Percentiles rank a stretch among this genome's conserved stretches.
Evolutionary conservation across 257 asterid species (phyloP).

Genomic region (Solanum etuberosum): DNA sequence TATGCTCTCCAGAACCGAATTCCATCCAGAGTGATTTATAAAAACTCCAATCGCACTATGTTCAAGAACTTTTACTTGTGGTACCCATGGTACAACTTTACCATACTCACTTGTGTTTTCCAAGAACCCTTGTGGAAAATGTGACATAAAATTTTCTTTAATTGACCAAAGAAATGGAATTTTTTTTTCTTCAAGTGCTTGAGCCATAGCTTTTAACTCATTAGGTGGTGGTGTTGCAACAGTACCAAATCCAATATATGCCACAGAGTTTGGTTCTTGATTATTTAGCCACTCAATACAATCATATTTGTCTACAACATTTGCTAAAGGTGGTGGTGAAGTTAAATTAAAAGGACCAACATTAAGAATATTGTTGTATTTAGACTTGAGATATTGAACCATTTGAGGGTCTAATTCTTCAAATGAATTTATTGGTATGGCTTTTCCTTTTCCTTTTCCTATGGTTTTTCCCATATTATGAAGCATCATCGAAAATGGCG

Average conservation of each 20-base stretch:
- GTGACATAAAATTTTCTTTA: constrained; percentile 9
- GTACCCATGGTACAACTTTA: constrained; percentile 44
- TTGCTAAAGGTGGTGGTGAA: constrained; percentile 2
- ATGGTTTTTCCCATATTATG: constrained; percentile 34
- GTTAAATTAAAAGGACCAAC: constrained; percentile 48
- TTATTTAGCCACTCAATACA: constrained; percentile 52
- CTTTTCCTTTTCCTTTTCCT: constrained; percentile 28
- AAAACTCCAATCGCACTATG: constrained; percentile 42
- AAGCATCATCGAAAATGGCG: constrained; percentile 28
- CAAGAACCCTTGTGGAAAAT: constrained; percentile 23
- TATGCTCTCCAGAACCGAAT: constrained; percentile 39
- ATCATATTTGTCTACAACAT: constrained; percentile 7
- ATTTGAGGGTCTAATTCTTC: constrained; percentile 56
- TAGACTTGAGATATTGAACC: constrained; percentile 30
- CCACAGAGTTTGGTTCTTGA: constrained; percentile 28
- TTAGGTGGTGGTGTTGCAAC: constrained; percentile 35
- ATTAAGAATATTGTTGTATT: constrained; percentile 41
- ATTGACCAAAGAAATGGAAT: constrained; percentile 59
- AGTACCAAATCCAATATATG: constrained; percentile 45
- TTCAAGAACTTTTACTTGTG: constrained; percentile 29
- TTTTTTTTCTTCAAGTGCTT: constrained; percentile 35
- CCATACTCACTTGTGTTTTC: constrained; percentile 26
- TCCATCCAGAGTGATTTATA: constrained; percentile 49
- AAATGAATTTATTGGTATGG: constrained; percentile 51
- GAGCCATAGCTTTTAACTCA: constrained; percentile 38